Base-by-base conservation (phyloP, 164 flowering plant genomes). In the Hamamelis virginiana region DNA sequence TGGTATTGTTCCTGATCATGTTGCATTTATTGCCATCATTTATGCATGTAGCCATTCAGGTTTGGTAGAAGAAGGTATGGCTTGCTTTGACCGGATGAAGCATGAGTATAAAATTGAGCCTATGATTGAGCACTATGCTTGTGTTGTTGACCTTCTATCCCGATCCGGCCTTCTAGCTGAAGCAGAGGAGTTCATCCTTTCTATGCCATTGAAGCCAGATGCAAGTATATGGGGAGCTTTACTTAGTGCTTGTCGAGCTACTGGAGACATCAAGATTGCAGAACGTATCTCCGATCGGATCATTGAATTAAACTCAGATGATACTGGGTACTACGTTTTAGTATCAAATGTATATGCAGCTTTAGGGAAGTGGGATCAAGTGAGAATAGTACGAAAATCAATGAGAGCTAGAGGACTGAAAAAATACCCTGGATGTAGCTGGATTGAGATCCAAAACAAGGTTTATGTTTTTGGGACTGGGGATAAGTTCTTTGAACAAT, bases 21-120 rank as follows among this genome's bases (percentile, higher is more conserved):
- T 83, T 13, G 75, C 81, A 46, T 81, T 83, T 45, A 64, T 83
- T 68, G 81, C 81, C 38, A 62, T 81, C 16, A 66, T 83, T 25
- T 79, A 38, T 77, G 84, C 86, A 19, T 83, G 86, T 64, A 83
- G 86, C 59, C 86, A 83, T 70, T 71, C 83, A 9, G 83, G 84
- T 61, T 72, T 83, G 70, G 78, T 81, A 8, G 72, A 79, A 62
- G 78, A 83, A 53, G 86, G 86, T 25, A 55, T 79, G 41, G 55
- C 56, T 43, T 74, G 44, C 44, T 81, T 83, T 50, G 33, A 76
- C 3, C 66, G 44, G 22, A 83, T 83, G 84, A 68, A 74, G 67
- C 48, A 45, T 16, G 61, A 65, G 25, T 79, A 79, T 51, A 62
- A 65, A 14, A 53, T 81, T n/a, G 68, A 66, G 51, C 84, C 87